Conservation (phyloP, 495 filamentous ascomycete species). For the Durotheca rogersii region DNA sequence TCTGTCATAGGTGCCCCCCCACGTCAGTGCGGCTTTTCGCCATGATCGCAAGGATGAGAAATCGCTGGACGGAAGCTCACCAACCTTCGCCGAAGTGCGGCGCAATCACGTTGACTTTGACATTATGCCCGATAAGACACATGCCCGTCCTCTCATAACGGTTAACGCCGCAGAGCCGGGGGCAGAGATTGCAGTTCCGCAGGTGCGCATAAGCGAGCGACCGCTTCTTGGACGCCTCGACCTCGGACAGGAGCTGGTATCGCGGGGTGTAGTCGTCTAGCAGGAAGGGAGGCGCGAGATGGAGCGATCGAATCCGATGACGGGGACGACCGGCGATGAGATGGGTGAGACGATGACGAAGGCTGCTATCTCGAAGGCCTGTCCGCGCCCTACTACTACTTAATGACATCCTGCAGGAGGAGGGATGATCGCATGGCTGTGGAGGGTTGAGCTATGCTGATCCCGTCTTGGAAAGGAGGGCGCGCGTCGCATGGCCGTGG, state of each 20-base stretch:
- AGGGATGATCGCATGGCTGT: slow-evolving; percentile 10
- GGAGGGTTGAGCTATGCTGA: not conserved
- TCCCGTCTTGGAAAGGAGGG: too few relatives aligned
- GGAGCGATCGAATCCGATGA: slow-evolving; percentile 42
- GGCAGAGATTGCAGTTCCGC: slow-evolving; percentile 73
- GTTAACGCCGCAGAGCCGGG: slow-evolving; percentile 70
- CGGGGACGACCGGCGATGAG: not conserved
- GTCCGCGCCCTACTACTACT: slow-evolving; percentile 20
- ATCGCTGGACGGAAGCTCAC: slow-evolving; percentile 16
- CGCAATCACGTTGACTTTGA: slow-evolving; percentile 76
- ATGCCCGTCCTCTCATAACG: slow-evolving; percentile 69
- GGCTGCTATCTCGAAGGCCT: not conserved
- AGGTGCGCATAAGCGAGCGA: slow-evolving; percentile 68
- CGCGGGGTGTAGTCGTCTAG: slow-evolving; percentile 71
- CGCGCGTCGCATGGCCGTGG: too few relatives aligned
- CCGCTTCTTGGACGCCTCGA: slow-evolving; percentile 63
- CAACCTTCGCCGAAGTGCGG: slow-evolving; percentile 67
- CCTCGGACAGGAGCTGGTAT: slow-evolving; percentile 60
- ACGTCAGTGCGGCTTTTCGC: too few relatives aligned
- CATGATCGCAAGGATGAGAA: too few relatives aligned
- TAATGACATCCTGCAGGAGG: slow-evolving; percentile 25
- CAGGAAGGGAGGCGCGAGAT: slow-evolving; percentile 75
- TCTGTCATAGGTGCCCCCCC: slow-evolving; percentile 42
- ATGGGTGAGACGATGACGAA: not conserved
- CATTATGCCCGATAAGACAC: slow-evolving; percentile 70